Base-by-base conservation (phyloP, 495 filamentous ascomycete genomes). In the Penicillium psychrofluorescens region DNA sequence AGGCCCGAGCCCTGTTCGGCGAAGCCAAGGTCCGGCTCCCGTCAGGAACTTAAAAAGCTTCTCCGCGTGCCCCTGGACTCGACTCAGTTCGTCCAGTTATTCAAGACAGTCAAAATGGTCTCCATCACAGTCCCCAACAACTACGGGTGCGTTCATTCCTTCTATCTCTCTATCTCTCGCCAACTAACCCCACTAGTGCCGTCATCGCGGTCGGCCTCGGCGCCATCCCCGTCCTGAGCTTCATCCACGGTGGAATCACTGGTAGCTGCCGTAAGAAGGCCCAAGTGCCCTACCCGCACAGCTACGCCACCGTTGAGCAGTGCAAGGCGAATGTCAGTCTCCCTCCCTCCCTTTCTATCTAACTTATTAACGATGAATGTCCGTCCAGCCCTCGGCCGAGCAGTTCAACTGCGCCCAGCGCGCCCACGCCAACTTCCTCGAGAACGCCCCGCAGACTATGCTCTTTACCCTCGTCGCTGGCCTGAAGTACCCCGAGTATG, bases 321-420 rank as follows among this genome's bases (percentile, higher is more conserved):
- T 67, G 79, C 56, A 76, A 76, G 41, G 63, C 66, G 30, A 80
- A 82, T 53, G 80, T 70, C 47, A 27, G 58, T 40, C 22, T 12
- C 11, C 34, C 42, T 31, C 16, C 32, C 74, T 47, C 53, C 58
- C 45, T 61, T 63, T 4, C 32, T 11, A 0, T 34, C 6, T 34
- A 34, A 0, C 2, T 11, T 7, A 34, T 7, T 34, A 12, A 34
- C 10, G 10, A 10, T 34, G 1, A 3, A 34, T 12, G n/a, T 34
- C n/a, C n/a, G 2, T 34, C n/a, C 54, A 72, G 66, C 43, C 62
- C 51, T 61, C 59, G 42, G 67, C 69, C 33, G 56, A 75, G 38
- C 47, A 67, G 36, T 82, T 82, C 69, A 82, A 82, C 58, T 80
- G 78, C 68, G 80, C 82, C 34, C 85, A 89, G 61, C 78, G 85